These are phyloP conservation scores for Boletus hoseneyae DNA, from an alignment of 1,284 basidiomycete genomes.

Conservation along the genomic window DNA sequence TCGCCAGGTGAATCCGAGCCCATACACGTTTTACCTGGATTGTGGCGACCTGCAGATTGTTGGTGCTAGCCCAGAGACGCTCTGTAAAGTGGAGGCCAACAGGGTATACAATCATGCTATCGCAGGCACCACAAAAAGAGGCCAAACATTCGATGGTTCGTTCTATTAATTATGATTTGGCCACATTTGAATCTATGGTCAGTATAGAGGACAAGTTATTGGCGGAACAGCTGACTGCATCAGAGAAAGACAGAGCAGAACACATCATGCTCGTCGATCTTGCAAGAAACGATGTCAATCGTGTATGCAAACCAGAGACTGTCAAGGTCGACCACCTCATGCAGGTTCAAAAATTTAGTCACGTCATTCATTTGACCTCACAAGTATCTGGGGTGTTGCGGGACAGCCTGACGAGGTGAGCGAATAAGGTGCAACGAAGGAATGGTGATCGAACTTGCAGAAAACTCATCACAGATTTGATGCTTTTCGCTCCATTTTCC, in stretches of 20 bases:
- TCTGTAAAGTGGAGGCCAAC: constrained; percentile 93
- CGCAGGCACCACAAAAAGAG: constrained; percentile 91
- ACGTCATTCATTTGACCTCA: constrained; percentile 97
- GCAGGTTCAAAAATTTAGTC: constrained; percentile 93
- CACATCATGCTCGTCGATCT: constrained; percentile 99
- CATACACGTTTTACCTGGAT: constrained; percentile 99
- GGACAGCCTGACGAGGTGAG: constrained; percentile 77
- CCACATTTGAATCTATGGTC: constrained; percentile 7
- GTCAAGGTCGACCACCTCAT: constrained; percentile 97
- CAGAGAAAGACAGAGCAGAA: constrained; percentile 95
- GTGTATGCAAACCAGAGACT: constrained; percentile 93
- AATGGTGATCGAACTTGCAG: background rate
- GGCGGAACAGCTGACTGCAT: constrained; percentile 71
- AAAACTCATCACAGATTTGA: constrained; percentile 68
- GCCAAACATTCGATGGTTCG: constrained; percentile 80
- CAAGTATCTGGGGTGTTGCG: constrained; percentile 90
- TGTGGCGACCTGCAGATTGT: constrained; percentile 92
- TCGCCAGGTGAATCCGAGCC: constrained; percentile 93
- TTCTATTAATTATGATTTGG: constrained; percentile 8
- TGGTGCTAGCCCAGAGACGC: constrained; percentile 95
- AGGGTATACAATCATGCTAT: constrained; percentile 98
- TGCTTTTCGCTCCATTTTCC: constrained; percentile 98
- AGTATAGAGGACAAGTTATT: constrained; percentile 81
- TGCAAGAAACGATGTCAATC: constrained; percentile 98
- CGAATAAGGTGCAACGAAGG: background rate